Conservation (phyloP, 2,329 filamentous ascomycete species). For the Periconia sp. region DNA sequence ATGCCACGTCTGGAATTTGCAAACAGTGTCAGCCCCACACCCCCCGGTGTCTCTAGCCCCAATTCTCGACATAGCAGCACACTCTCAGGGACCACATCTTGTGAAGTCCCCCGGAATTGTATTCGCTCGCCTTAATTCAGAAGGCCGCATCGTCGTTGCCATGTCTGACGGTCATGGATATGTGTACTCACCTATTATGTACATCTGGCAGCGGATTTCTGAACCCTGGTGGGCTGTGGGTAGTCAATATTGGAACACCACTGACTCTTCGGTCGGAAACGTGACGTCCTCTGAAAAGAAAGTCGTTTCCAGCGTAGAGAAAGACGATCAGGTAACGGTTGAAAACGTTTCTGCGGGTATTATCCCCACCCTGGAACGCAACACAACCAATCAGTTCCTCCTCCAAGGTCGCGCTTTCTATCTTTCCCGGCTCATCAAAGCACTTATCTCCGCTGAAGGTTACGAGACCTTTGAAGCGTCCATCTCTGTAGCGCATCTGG, state of each 20-base stretch:
- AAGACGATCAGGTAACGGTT: conserved; percentile 53
- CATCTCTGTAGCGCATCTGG: conserved; percentile 90
- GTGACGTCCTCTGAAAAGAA: conserved; percentile 62
- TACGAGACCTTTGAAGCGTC: conserved; percentile 90
- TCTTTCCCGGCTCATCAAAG: conserved; percentile 87
- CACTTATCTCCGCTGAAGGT: conserved; percentile 81
- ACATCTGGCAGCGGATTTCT: conserved; percentile 90
- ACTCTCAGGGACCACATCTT: conserved; percentile 75
- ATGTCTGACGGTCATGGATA: conserved; percentile 95
- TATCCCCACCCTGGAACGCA: conserved; percentile 88
- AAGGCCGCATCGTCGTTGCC: conserved; percentile 83
- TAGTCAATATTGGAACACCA: conserved; percentile 98
- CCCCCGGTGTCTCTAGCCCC: conserved; percentile 88
- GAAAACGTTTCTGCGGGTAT: conserved; percentile 82
- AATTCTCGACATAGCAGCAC: conserved; percentile 81
- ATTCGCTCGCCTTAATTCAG: conserved; percentile 86
- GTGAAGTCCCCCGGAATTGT: conserved; percentile 82
- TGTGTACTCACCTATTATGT: conserved; percentile 82
- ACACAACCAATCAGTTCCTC: conserved; percentile 90
- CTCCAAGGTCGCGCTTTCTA: conserved; percentile 91
- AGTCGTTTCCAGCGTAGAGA: conserved; percentile 30
- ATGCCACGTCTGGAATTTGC: conserved; percentile 92
- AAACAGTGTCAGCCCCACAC: conserved; percentile 79
- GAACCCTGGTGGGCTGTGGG: conserved; percentile 98
- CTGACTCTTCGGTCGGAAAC: conserved; percentile 83